A percentile compares a stretch with the other conserved stretches of the same genome.
These are phyloP conservation scores for Oryza glaberrima DNA, from an alignment of 176 grass and related monocot species.

Conservation along the genomic window DNA sequence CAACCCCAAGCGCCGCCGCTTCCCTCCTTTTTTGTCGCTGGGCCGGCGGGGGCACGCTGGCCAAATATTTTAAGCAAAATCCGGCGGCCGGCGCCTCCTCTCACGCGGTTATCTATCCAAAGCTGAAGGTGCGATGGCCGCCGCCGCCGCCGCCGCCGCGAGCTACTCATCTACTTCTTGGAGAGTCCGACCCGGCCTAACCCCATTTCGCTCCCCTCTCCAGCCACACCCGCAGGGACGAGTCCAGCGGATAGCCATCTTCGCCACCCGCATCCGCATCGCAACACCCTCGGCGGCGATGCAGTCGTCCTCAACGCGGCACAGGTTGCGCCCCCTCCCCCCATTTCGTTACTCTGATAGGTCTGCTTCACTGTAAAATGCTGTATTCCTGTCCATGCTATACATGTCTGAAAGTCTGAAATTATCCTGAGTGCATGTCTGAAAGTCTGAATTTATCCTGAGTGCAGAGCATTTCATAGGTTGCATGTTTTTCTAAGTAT, in stretches of 20 bases:
- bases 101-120: not conserved
- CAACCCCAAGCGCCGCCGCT: no score
- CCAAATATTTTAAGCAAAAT: no score
- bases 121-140: not conserved
- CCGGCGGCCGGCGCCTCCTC: not conserved
- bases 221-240: not conserved
- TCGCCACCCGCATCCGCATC: not conserved
- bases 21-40: no score
- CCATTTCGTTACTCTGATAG: no score
- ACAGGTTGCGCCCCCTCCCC: not conserved
- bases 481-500: not conserved
- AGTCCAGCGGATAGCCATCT: not conserved
- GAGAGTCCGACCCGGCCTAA: not conserved
- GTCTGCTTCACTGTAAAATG: no score
- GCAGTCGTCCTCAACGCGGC: not conserved
- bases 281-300: not conserved
- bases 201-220: not conserved
- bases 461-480: not conserved
- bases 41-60: not conserved
- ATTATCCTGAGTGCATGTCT: not conserved
- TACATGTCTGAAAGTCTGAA: not conserved
- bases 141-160: slow-evolving; percentile 2
- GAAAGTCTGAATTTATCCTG: not conserved
- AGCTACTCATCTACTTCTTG: not conserved
- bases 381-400: not conserved